Conservation (phyloP, 139 green algal genomes). For the Chlorella sp. region DNA sequence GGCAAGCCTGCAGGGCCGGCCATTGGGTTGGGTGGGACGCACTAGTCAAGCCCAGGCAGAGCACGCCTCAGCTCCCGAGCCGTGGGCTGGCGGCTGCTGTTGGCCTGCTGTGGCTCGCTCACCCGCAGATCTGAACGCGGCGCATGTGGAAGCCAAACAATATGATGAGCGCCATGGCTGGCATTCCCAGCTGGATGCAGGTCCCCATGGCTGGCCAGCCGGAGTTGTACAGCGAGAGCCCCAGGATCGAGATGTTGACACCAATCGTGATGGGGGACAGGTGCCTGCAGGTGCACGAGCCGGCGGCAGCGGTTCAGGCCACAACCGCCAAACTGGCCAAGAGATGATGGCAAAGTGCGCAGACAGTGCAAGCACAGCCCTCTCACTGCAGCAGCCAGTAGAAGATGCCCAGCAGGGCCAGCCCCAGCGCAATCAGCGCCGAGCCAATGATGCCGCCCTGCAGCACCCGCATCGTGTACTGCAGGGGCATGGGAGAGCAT, state of each 20-base stretch:
- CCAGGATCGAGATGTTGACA: conserved; percentile 63
- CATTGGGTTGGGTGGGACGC: too few relatives aligned
- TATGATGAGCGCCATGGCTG: conserved; percentile 61
- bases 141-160: conserved; percentile 66
- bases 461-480: conserved; percentile 73
- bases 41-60: too few relatives aligned
- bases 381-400: conserved; percentile 53
- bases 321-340: too few relatives aligned
- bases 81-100: too few relatives aligned
- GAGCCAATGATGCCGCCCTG: conserved; percentile 67
- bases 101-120: neutral
- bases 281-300: conserved; percentile 18
- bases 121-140: conserved; percentile 44
- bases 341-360: too few relatives aligned
- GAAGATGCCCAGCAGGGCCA: conserved; percentile 58
- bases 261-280: conserved; percentile 49
- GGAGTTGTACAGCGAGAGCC: conserved; percentile 40
- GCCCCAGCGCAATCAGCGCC: conserved; percentile 40
- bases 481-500: neutral
- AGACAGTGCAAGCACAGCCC: too few relatives aligned
- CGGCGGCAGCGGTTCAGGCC: too few relatives aligned
- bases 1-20: conserved; percentile 35
- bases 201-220: conserved; percentile 48
- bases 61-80: too few relatives aligned
- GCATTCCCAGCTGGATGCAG: conserved; percentile 71